Conservation (phyloP, 768 basidiomycete genomes). For the Collybia mongolica region DNA sequence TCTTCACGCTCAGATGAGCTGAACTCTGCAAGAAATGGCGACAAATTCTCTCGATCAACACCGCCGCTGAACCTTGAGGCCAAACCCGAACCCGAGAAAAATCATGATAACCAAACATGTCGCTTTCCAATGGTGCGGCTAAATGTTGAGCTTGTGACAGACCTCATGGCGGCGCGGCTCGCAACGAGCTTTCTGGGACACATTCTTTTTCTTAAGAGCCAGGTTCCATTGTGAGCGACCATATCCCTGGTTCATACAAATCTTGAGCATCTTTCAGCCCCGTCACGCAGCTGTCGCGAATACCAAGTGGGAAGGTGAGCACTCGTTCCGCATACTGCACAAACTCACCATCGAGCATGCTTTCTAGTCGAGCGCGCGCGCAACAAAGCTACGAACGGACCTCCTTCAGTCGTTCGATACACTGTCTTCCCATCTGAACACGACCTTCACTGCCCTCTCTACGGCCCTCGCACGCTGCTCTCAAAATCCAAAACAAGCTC, state of each 20-base stretch:
- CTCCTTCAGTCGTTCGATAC: constrained; percentile 67
- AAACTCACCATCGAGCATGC: background rate
- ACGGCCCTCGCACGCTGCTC: constrained; percentile 52
- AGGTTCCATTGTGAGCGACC: constrained; percentile 70
- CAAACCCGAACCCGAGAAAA: too few relatives aligned
- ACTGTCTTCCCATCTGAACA: constrained; percentile 68
- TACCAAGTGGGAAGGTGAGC: constrained; percentile 48
- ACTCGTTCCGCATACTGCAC: background rate
- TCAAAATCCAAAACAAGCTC: background rate
- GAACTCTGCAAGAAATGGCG: too few relatives aligned
- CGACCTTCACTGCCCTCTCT: constrained; percentile 73
- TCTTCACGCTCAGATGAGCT: too few relatives aligned
- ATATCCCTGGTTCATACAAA: background rate
- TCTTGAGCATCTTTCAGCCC: constrained; percentile 40
- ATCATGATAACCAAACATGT: too few relatives aligned
- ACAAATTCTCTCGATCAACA: too few relatives aligned
- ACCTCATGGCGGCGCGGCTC: constrained; percentile 61
- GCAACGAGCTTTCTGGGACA: constrained; percentile 65
- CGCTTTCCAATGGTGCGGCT: constrained; percentile 35
- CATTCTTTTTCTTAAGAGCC: constrained; percentile 74
- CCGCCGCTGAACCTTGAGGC: too few relatives aligned
- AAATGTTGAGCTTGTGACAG: constrained; percentile 51
- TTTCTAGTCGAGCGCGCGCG: constrained; percentile 41
- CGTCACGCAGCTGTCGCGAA: constrained; percentile 57
- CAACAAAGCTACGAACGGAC: constrained; percentile 59